Conservation (phyloP, 192 early-diverging fungal species). For the Entomortierella chlamydospora region DNA sequence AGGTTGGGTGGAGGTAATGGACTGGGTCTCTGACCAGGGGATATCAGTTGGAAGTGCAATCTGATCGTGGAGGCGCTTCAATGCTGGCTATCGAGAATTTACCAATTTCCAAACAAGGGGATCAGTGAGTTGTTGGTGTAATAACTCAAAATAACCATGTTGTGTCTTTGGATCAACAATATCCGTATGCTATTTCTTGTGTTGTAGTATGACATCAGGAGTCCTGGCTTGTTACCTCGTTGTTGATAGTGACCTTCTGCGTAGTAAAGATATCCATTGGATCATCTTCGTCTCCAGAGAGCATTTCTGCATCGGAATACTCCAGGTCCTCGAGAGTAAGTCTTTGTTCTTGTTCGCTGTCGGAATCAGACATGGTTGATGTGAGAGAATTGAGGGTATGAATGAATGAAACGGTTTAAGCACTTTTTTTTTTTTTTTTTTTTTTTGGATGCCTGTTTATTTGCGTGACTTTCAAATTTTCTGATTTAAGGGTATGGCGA, state of each 20-base stretch:
- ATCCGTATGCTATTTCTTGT: no score
- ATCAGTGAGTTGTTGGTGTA: neutral
- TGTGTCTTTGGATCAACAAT: no score
- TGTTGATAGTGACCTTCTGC: constrained; percentile 50
- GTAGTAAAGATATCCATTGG: constrained; percentile 40
- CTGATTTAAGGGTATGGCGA: no score
- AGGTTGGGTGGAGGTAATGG: constrained; percentile 66
- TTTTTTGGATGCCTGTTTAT: neutral
- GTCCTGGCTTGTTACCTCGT: constrained; percentile 26
- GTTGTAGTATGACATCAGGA: neutral
- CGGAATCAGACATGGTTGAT: constrained; percentile 44
- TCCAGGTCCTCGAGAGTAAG: constrained; percentile 52
- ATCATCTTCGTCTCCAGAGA: constrained; percentile 46
- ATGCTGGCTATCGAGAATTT: constrained; percentile 69
- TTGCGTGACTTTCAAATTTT: neutral
- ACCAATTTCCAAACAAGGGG: no score
- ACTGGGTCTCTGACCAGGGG: constrained; percentile 79
- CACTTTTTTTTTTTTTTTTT: constrained; percentile 10
- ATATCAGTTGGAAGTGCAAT: constrained; percentile 66
- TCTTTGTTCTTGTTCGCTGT: constrained; percentile 52
- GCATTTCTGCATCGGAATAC: constrained; percentile 45
- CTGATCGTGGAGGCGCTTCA: constrained; percentile 68
- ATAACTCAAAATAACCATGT: no score
- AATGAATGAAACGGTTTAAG: neutral
- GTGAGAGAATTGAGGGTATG: constrained; percentile 16